Percentiles rank a stretch among this genome's conserved stretches.
These are phyloP conservation scores for Nitzschia sp. DNA, from an alignment of 108 stramenopile species.

Conservation along the genomic window DNA sequence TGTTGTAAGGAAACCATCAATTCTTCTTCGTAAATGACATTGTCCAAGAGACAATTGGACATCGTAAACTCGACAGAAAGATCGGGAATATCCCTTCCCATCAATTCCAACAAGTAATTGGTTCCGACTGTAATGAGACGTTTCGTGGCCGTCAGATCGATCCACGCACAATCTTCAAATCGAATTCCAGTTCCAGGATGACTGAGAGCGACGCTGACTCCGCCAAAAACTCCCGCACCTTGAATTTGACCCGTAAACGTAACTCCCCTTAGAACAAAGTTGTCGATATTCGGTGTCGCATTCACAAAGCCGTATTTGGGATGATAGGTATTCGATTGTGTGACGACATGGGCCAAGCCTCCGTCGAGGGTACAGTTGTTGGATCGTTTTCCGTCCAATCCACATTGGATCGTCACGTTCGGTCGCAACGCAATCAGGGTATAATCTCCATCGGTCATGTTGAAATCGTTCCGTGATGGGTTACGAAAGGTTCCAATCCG, in stretches of 20 bases:
- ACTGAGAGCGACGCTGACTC: background rate
- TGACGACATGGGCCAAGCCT: slow-evolving; percentile 16
- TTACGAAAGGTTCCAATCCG: slow-evolving; percentile 5
- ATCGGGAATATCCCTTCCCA: background rate
- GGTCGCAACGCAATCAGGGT: slow-evolving; percentile 9
- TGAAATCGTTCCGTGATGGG: background rate
- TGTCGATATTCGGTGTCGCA: background rate
- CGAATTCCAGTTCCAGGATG: slow-evolving; percentile 3
- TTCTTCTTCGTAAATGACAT: background rate
- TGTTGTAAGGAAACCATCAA: background rate
- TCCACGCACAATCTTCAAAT: slow-evolving; percentile 18
- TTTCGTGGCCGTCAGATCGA: background rate
- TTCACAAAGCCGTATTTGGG: background rate
- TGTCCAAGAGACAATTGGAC: slow-evolving; percentile 2
- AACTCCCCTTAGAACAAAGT: background rate
- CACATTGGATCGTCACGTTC: slow-evolving; percentile 21
- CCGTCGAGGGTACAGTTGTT: slow-evolving; percentile 23
- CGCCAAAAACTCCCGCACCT: background rate
- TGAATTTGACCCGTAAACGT: slow-evolving; percentile 11
- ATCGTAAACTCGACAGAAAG: slow-evolving; percentile 5
- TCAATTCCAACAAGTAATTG: background rate
- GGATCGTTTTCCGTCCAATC: slow-evolving; percentile 13
- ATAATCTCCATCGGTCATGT: slow-evolving; percentile 8
- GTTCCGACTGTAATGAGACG: background rate
- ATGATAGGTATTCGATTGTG: background rate